Base-by-base conservation (phyloP, 2,329 filamentous ascomycete genomes). In the Teratosphaeria epicoccoides region DNA sequence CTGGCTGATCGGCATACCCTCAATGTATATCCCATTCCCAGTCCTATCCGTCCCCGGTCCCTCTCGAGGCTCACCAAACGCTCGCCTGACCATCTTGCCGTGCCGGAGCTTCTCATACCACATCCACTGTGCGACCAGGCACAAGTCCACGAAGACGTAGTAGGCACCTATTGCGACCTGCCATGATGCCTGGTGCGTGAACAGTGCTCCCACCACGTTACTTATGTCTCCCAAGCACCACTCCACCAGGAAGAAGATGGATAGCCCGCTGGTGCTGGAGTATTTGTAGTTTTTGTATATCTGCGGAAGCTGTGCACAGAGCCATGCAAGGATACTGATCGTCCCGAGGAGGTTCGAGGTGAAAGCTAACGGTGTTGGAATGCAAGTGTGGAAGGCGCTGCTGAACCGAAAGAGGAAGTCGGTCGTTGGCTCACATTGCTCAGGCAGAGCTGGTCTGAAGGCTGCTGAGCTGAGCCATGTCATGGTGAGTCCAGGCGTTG, bases 221-320 rank as follows among this genome's bases (percentile, higher is more conserved):
- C 78, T 76, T 49, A 79, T 58, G 65, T 85, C 82, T 45, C 82
- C 82, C 26, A 83, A 63, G 58, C 81, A 76, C 82, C 82, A 85
- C 66, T 83, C 81, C 2, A 78, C 71, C 46, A 85, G 68, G 64
- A 85, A 85, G 63, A 79, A 82, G 52, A 82, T 76, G 4, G 80
- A 83, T 33, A 85, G 64, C 0, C 82, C 82, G 1, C 81, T 81
- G 0, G 82, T 83, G 11, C 81, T 84, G 60, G 81, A 75, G 20
- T 83, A 65, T 49, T 73, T 73, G 63, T 80, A 80, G 63, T 85
- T 85, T 70, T 84, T 84, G 69, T 79, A 82, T 56, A 85, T 83
- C 61, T 85, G 82, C 1, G 82, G 82, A 24, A 85, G 70, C 64
- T 85, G 82, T 11, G 82, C 82, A 63, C 84, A 85, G 2, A 85